Conservation (phyloP, 2,329 filamentous ascomycete genomes). For the Xylaria digitata region DNA sequence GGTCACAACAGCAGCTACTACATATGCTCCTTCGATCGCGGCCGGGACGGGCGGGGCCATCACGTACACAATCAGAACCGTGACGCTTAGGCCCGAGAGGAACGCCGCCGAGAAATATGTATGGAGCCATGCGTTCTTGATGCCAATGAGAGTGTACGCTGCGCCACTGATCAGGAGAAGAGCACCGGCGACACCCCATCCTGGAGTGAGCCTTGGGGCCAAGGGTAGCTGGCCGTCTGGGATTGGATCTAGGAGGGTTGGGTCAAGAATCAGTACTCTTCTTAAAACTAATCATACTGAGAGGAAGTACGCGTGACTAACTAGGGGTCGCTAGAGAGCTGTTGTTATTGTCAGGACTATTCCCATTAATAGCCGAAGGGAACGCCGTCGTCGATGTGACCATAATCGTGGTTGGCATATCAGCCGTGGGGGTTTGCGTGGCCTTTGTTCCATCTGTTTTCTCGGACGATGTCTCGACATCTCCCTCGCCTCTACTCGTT, state of each 20-base stretch:
- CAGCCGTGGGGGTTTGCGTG: constrained; percentile 22
- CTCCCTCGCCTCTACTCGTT: constrained; percentile 33
- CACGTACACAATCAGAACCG: constrained; percentile 87
- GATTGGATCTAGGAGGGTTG: constrained; percentile 56
- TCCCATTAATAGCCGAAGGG: constrained; percentile 50
- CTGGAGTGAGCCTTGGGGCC: constrained; percentile 79
- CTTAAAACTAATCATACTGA: neutral
- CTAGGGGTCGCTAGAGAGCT: constrained; percentile 38
- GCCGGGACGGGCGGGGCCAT: constrained; percentile 81
- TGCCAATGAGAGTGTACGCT: constrained; percentile 79
- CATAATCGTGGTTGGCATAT: constrained; percentile 31
- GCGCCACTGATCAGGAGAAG: constrained; percentile 80
- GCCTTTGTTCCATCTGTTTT: constrained; percentile 26
- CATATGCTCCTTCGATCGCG: constrained; percentile 85
- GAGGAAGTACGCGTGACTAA: constrained; percentile 38
- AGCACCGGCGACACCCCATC: constrained; percentile 80
- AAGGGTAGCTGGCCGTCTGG: constrained; percentile 73
- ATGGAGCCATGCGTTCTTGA: constrained; percentile 83
- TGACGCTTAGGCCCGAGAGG: constrained; percentile 76
- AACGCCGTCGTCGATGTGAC: constrained; percentile 42
- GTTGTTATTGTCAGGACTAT: constrained; percentile 42
- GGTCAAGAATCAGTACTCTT: constrained; percentile 28
- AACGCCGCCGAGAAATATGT: constrained; percentile 84
- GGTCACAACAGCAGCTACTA: constrained; percentile 80
- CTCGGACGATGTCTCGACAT: constrained; percentile 36